Evolutionary conservation across 805 yeast species (phyloP).

Genomic region (Yarrowia sp.): DNA sequence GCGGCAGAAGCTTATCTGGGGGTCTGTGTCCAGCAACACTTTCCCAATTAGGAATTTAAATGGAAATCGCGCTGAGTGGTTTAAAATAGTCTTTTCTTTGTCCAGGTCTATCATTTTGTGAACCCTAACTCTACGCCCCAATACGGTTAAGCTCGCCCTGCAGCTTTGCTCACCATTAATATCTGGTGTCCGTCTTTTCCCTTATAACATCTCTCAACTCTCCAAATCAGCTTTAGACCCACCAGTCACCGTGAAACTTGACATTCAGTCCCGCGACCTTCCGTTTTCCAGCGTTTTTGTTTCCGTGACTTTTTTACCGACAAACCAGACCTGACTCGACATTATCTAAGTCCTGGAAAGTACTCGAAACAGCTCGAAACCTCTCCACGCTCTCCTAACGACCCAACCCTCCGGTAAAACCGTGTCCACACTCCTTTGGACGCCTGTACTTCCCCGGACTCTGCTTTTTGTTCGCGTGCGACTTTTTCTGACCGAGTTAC

Average conservation of each 20-base stretch:
- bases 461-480: no score
- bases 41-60: constrained; percentile 7
- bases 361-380: no score
- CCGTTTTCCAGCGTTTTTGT: no score
- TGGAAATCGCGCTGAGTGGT: constrained; percentile 21
- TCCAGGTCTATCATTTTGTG: not conserved
- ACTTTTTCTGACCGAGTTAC: no score
- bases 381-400: no score
- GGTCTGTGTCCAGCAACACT: not conserved
- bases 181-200: constrained; percentile 10
- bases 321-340: no score
- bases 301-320: no score
- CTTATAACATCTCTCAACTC: constrained; percentile 5
- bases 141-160: not conserved
- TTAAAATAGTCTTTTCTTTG: constrained; percentile 11
- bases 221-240: not conserved
- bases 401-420: no score
- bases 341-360: no score
- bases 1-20: not conserved
- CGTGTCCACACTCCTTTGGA: no score
- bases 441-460: no score
- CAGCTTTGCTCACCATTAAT: constrained; percentile 24
- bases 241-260: not conserved
- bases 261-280: no score
- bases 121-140: not conserved